Conservation (phyloP, 257 asterid species). For the Nicotiana benthamiana region DNA sequence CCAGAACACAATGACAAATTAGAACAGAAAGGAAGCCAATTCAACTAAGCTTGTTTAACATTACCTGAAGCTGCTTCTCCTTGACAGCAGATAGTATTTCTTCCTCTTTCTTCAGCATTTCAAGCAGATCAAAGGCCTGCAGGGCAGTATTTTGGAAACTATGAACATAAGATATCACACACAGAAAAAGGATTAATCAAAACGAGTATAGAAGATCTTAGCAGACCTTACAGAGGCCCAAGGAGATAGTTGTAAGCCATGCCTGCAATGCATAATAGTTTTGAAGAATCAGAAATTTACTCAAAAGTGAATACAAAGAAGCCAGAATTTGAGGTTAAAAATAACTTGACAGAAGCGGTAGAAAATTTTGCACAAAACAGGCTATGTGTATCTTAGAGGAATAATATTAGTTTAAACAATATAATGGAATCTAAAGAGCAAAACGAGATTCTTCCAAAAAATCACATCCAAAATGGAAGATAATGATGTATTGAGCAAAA, state of each 20-base stretch:
- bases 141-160: neutral
- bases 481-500: neutral
- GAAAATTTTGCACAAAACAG: neutral
- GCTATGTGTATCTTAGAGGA: neutral
- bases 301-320: neutral
- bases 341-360: neutral
- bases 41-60: slow-evolving; percentile 5
- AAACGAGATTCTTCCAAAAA: neutral
- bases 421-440: neutral
- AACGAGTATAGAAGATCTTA: slow-evolving; percentile 7
- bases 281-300: neutral
- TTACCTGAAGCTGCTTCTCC: slow-evolving; percentile 74
- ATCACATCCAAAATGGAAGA: neutral
- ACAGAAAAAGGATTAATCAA: neutral
- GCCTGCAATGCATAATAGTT: slow-evolving; percentile 44
- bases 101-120: slow-evolving; percentile 92
- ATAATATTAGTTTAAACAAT: neutral
- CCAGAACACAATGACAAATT: neutral
- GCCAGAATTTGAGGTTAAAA: neutral
- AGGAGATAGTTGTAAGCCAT: slow-evolving; percentile 71
- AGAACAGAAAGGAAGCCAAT: neutral
- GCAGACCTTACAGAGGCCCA: slow-evolving; percentile 90
- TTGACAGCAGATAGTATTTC: slow-evolving; percentile 72
- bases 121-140: slow-evolving; percentile 90
- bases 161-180: slow-evolving; percentile 9